Conservation (phyloP, 2,329 filamentous ascomycete genomes). For the Pestalotiopsis sp. region DNA sequence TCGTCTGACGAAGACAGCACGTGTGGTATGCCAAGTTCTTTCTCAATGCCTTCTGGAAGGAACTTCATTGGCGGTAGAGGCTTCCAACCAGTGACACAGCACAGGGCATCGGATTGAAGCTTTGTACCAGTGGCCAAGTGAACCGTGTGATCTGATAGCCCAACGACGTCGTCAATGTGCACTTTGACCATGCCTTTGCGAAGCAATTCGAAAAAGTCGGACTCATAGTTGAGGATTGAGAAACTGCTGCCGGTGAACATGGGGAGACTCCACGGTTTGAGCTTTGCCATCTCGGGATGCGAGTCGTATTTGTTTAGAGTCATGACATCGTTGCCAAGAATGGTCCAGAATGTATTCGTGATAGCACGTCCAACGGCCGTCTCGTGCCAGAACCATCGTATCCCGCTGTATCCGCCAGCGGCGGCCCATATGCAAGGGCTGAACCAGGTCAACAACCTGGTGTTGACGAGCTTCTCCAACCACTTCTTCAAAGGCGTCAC, state of each 20-base stretch:
- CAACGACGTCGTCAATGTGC: constrained; percentile 54
- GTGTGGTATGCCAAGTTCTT: constrained; percentile 48
- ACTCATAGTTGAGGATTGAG: constrained; percentile 61
- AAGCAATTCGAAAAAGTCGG: constrained; percentile 59
- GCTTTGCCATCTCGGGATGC: constrained; percentile 53
- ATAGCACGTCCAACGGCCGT: constrained; percentile 58
- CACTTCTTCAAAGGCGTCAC: constrained; percentile 52
- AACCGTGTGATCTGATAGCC: constrained; percentile 42
- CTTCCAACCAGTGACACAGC: constrained; percentile 61
- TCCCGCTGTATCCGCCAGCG: constrained; percentile 58
- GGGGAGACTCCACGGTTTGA: constrained; percentile 51
- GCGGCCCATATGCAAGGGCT: constrained; percentile 73
- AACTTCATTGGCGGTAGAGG: constrained; percentile 43
- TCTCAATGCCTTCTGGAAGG: constrained; percentile 40
- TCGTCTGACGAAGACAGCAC: constrained; percentile 25
- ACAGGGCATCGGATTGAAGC: constrained; percentile 50
- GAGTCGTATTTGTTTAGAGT: constrained; percentile 54
- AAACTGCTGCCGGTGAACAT: constrained; percentile 59
- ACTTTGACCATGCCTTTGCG: constrained; percentile 54
- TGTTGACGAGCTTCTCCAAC: constrained; percentile 54
- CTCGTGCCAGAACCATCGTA: constrained; percentile 58
- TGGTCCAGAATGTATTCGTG: constrained; percentile 58
- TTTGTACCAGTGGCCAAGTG: constrained; percentile 44
- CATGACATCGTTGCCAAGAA: constrained; percentile 58
- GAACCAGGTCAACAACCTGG: constrained; percentile 72